Evolutionary conservation across 2,329 filamentous ascomycete species (phyloP).

Genomic region (Colletotrichum horii): DNA sequence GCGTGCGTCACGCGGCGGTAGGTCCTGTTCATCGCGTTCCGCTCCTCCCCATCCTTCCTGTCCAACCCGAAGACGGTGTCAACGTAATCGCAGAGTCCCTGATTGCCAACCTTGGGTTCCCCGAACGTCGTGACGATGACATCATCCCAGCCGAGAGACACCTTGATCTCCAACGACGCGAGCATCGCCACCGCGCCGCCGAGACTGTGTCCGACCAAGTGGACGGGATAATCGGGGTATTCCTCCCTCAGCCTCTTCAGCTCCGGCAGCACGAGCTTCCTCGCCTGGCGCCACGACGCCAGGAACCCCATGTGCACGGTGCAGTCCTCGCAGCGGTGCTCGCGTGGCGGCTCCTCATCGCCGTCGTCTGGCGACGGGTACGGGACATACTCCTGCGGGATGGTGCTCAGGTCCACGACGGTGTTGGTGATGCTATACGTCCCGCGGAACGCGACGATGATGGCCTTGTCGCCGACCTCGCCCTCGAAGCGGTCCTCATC

Average conservation of each 20-base stretch:
- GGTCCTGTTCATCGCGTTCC: conserved; percentile 25
- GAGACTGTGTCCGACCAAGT: conserved; percentile 87
- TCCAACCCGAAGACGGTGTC: conserved; percentile 55
- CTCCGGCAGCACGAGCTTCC: conserved; percentile 70
- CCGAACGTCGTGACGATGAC: conserved; percentile 88
- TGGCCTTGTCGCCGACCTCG: conserved; percentile 44
- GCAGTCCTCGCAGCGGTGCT: conserved; percentile 77
- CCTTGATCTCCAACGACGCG: conserved; percentile 79
- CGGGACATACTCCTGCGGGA: conserved; percentile 89
- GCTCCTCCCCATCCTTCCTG: conserved; percentile 26
- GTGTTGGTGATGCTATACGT: conserved; percentile 95
- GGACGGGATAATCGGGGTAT: conserved; percentile 75
- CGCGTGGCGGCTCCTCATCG: conserved; percentile 43
- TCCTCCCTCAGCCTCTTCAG: conserved; percentile 63
- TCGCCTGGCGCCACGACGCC: conserved; percentile 80
- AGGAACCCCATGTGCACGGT: conserved; percentile 93
- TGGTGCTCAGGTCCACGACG: conserved; percentile 85
- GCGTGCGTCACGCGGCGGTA: conserved; percentile 86
- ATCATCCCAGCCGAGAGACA: conserved; percentile 75
- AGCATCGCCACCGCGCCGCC: conserved; percentile 91
- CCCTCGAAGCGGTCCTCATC: conserved; percentile 22
- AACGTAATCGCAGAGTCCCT: conserved; percentile 59
- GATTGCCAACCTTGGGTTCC: conserved; percentile 74
- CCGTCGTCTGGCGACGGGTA: conserved; percentile 69
- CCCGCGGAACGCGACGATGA: conserved; percentile 89